These are phyloP conservation scores for Hsuehochloa calcarea DNA, from an alignment of 176 grass and related monocot genomes.

Conservation along the genomic window DNA sequence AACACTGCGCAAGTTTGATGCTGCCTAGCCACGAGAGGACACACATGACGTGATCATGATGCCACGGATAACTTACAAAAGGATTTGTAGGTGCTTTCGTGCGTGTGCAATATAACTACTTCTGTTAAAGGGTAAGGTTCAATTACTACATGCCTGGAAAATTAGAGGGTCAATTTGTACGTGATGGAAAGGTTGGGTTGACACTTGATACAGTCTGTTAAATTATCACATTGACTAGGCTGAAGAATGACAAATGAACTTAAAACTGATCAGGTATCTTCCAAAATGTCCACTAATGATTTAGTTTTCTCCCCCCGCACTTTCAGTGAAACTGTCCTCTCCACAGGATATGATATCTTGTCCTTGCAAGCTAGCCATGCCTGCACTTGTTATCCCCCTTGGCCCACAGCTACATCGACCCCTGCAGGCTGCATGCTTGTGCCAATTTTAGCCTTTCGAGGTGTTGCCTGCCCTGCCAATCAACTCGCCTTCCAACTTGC, in stretches of 20 bases:
- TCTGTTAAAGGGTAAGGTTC: not conserved
- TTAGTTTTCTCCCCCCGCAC: too few species aligned
- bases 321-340: too few species aligned
- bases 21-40: not conserved
- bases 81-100: not conserved
- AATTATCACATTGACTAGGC: not conserved
- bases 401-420: conserved; percentile 14
- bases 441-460: conserved; percentile 42
- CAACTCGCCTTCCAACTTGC: conserved; percentile 26
- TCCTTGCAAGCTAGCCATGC: not conserved
- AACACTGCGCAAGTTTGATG: not conserved
- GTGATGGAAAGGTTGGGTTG: not conserved
- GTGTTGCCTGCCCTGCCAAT: conserved; percentile 30
- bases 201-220: not conserved
- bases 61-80: not conserved
- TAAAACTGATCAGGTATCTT: too few species aligned
- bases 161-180: not conserved
- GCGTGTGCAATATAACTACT: not conserved
- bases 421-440: conserved; percentile 19
- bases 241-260: not conserved
- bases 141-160: not conserved
- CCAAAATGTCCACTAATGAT: too few species aligned
- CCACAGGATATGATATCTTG: not conserved
- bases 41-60: not conserved
- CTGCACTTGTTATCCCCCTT: not conserved